These are phyloP conservation scores for Prunus kanzakura DNA, from an alignment of 306 rosid species.

Conservation along the genomic window DNA sequence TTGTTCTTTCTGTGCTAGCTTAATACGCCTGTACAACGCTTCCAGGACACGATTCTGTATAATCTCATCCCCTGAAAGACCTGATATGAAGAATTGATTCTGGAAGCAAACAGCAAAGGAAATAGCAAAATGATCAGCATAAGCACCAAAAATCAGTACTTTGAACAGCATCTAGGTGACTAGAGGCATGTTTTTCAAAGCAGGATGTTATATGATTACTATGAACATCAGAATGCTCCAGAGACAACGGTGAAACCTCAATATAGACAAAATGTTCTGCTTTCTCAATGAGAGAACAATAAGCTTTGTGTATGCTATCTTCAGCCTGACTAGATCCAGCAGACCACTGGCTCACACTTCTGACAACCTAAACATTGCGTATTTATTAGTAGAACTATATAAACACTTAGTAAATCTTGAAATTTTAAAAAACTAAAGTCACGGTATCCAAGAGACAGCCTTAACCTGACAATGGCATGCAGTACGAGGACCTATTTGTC, in stretches of 20 bases:
- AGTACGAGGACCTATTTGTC: conserved; percentile 32
- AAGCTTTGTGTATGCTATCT: conserved; percentile 45
- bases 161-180: not conserved
- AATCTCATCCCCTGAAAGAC: conserved; percentile 40
- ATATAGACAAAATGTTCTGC: conserved; percentile 48
- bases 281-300: conserved; percentile 43
- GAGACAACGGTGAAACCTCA: conserved; percentile 27
- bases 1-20: conserved; percentile 37
- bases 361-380: conserved; percentile 26
- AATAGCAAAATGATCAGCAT: not conserved
- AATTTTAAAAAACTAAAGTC: not conserved
- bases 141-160: not conserved
- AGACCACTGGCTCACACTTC: conserved; percentile 57
- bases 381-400: not conserved
- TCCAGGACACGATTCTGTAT: conserved; percentile 45
- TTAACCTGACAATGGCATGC: conserved; percentile 41
- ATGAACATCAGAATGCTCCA: no score
- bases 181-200: no score
- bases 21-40: conserved; percentile 36
- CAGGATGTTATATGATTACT: no score
- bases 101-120: conserved; percentile 23
- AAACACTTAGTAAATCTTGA: not conserved
- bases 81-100: conserved; percentile 57
- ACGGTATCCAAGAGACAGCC: not conserved
- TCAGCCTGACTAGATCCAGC: conserved; percentile 52